These are phyloP conservation scores for Zymoseptoria passerinii DNA, from an alignment of 2,329 filamentous ascomycete genomes.

Conservation along the genomic window DNA sequence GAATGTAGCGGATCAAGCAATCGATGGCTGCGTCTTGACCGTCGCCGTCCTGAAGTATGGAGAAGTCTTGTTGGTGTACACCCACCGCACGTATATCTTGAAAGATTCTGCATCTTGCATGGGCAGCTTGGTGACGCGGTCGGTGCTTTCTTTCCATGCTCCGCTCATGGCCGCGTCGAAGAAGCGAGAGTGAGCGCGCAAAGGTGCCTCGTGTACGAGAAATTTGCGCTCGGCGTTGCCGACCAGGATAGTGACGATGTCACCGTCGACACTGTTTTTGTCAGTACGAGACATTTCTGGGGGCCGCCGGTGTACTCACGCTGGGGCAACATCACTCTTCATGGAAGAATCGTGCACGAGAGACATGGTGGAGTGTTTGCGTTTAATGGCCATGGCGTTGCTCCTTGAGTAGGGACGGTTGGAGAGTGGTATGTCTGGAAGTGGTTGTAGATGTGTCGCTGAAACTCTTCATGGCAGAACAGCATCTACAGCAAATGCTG, in stretches of 20 bases:
- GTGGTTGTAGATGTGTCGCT: background rate
- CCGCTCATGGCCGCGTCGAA: constrained; percentile 4
- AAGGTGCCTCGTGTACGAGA: background rate
- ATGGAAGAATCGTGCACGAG: background rate
- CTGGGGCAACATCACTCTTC: background rate
- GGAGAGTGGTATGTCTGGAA: background rate
- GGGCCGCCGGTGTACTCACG: background rate
- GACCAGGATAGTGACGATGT: background rate
- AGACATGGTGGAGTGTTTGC: background rate
- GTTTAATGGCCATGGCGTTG: background rate
- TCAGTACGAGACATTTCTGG: background rate
- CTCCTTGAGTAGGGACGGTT: background rate
- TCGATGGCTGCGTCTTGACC: constrained; percentile 7
- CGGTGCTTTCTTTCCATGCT: constrained; percentile 3
- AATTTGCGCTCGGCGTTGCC: background rate
- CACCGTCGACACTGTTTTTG: background rate
- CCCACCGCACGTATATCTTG: constrained; percentile 2
- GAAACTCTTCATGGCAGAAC: too few relatives aligned
- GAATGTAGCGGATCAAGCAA: background rate
- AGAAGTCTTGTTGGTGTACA: constrained; percentile 3
- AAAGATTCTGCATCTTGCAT: background rate
- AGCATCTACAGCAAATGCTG: background rate
- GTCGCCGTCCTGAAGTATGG: constrained; percentile 6
- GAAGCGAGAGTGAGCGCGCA: constrained; percentile 1
- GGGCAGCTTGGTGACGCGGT: background rate